A percentile compares a stretch with the other conserved stretches of the same genome.
Evolutionary conservation across 305 asterid species (phyloP).

Genomic region (Solanum aculeatissimum): DNA sequence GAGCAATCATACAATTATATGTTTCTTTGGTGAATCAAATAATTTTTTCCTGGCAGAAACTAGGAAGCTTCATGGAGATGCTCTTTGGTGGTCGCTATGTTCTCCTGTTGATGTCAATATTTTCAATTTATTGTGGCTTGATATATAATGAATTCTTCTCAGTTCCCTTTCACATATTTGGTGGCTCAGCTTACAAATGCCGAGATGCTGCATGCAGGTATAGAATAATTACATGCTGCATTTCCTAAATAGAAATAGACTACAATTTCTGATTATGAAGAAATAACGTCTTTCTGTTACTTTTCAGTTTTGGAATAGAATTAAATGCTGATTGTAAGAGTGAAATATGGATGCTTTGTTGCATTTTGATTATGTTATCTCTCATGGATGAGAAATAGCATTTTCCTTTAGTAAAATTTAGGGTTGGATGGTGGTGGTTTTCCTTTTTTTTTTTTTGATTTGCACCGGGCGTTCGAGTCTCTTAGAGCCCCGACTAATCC

Average conservation of each 20-base stretch:
- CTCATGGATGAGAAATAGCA: not conserved
- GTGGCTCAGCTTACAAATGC: conserved; percentile 85
- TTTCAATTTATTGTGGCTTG: conserved; percentile 95
- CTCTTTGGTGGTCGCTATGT: conserved; percentile 95
- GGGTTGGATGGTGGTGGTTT: not conserved
- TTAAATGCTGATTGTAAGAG: not conserved
- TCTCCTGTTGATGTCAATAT: conserved; percentile 85
- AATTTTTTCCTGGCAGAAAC: conserved; percentile 57
- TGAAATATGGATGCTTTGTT: not conserved
- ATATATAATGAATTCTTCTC: conserved; percentile 98
- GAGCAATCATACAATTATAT: not conserved
- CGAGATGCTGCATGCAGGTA: conserved; percentile 96
- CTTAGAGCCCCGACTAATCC: too few relatives aligned
- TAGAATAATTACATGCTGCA: not conserved
- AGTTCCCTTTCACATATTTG: conserved; percentile 95
- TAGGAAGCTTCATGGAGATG: conserved; percentile 99
- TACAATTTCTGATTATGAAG: not conserved
- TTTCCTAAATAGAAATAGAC: not conserved
- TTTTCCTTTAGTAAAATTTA: not conserved
- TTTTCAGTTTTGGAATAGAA: not conserved
- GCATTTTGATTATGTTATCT: not conserved
- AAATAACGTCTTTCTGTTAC: not conserved
- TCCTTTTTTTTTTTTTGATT: too few relatives aligned
- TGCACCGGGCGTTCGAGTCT: too few relatives aligned
- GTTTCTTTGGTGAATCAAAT: not conserved